Evolutionary conservation across 371 early-diverging fungal species (phyloP).

Genomic region (Capillidium rhysosporum): DNA sequence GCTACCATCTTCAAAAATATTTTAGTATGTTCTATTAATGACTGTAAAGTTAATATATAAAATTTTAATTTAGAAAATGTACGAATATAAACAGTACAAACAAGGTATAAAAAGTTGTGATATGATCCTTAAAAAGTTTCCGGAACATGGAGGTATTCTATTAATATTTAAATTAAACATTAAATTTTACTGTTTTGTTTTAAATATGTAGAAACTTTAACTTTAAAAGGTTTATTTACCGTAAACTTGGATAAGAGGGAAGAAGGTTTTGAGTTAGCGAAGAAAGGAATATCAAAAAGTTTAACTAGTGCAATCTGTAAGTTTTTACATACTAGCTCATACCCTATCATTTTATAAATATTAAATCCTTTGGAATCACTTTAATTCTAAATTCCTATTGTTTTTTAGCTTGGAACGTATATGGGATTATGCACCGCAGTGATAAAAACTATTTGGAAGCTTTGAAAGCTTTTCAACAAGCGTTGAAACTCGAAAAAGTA

Average conservation of each 20-base stretch:
- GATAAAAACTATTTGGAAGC: slow-evolving; percentile 92
- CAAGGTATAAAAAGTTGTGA: slow-evolving; percentile 82
- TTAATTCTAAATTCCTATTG: background rate
- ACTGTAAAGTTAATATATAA: background rate
- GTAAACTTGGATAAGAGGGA: slow-evolving; percentile 73
- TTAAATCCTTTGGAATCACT: no score
- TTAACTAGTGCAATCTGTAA: slow-evolving; percentile 71
- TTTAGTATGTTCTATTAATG: slow-evolving; percentile 26
- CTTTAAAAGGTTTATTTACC: slow-evolving; percentile 86
- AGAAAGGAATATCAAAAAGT: slow-evolving; percentile 61
- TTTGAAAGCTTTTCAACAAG: slow-evolving; percentile 72
- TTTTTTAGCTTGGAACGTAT: slow-evolving; percentile 82
- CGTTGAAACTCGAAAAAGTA: slow-evolving; percentile 73
- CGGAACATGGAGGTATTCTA: slow-evolving; percentile 77
- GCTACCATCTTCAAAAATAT: slow-evolving; percentile 49
- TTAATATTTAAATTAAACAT: background rate
- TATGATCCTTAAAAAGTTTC: slow-evolving; percentile 75
- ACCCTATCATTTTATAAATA: background rate
- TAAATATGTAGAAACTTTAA: slow-evolving; percentile 76
- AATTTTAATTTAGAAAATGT: slow-evolving; percentile 50
- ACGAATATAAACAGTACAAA: slow-evolving; percentile 87
- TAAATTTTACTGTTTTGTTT: background rate
- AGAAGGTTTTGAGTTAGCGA: slow-evolving; percentile 76
- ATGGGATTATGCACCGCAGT: slow-evolving; percentile 70
- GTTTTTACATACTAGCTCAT: background rate